Base-by-base conservation (phyloP, 2,329 filamentous ascomycete species). In the Colletotrichum sp. region DNA sequence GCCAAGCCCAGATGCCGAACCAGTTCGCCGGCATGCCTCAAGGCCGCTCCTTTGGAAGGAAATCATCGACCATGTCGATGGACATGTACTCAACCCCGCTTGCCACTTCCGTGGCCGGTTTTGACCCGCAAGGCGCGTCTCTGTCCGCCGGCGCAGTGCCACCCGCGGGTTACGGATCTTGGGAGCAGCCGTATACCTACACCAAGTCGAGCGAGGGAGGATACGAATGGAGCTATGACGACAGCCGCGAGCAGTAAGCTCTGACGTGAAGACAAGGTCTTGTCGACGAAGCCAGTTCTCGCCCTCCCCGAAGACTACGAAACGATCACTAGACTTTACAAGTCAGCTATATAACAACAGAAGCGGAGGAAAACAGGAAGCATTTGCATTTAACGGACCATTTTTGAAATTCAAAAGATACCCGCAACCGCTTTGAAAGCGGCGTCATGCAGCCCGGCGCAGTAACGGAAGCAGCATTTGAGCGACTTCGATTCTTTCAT, bases 111-210 rank as follows among this genome's bases (percentile, higher is more conserved):
- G 80, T 85, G 16, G 78, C 84, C 2, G 83, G 81, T 5, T 82
- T 85, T 16, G 84, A 86, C 38, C 80, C 82, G 21, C 81, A 83
- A 30, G 80, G 78, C 48, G 81, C 81, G 12, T 83, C 86, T 7
- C 79, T 88, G 10, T 85, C 87, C 1, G 81, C 86, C 2, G 86
- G 83, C 3, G 81, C 83, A 14, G 81, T 83, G 7, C 82, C 85
- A 5, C 78, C 85, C 16, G 75, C 85, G 8, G 81, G 79, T 43
- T 88, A 88, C 74, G 81, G 84, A 13, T 75, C 83, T 21, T 90
- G 89, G 89, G 85, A 86, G 38, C 86, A 87, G 61, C 81, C 85
- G 32, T 87, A 87, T 66, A 79, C 84, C n/a, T 88, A 87, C 77
- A 69, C 82, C 30, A 87, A 84, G 77, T 79, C 81, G n/a, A 74